Evolutionary conservation across 2,329 filamentous ascomycete genomes (phyloP).

Genomic region (Chaetomiaceae sp.): DNA sequence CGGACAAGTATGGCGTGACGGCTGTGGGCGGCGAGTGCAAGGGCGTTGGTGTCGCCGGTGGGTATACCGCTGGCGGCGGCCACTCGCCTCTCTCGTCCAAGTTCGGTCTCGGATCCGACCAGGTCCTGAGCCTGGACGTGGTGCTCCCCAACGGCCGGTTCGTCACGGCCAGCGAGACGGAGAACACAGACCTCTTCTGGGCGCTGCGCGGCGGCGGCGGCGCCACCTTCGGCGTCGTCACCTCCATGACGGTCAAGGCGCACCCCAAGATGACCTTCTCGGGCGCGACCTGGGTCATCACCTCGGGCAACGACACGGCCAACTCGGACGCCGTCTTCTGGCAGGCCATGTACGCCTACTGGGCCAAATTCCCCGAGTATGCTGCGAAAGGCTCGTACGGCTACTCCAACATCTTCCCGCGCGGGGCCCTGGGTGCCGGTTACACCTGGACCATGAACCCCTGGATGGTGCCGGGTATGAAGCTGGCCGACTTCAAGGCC

Average conservation of each 20-base stretch:
- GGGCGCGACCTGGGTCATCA: slow-evolving; percentile 22
- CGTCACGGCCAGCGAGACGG: slow-evolving; percentile 37
- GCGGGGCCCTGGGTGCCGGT: slow-evolving; percentile 12
- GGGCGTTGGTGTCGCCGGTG: slow-evolving; percentile 49
- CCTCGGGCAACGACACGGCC: slow-evolving; percentile 33
- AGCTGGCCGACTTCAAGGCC: slow-evolving; percentile 21
- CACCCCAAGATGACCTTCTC: slow-evolving; percentile 16
- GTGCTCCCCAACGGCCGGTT: slow-evolving; percentile 43
- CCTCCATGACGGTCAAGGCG: slow-evolving; percentile 25
- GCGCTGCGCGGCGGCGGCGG: slow-evolving; percentile 45
- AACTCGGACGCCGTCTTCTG: slow-evolving; percentile 41
- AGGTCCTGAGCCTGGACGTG: slow-evolving; percentile 45
- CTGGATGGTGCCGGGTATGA: slow-evolving; percentile 26
- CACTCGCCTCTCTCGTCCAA: slow-evolving; percentile 49
- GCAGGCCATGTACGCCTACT: slow-evolving; percentile 30
- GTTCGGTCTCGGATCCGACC: slow-evolving; percentile 48
- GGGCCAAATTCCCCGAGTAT: slow-evolving; percentile 28
- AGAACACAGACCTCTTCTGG: slow-evolving; percentile 46
- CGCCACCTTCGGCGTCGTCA: slow-evolving; percentile 37
- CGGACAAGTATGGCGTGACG: slow-evolving; percentile 40
- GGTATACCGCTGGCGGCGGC: slow-evolving; percentile 47
- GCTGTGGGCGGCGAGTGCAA: slow-evolving; percentile 45
- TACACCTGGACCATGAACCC: slow-evolving; percentile 29
- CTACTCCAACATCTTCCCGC: slow-evolving; percentile 29
- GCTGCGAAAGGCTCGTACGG: slow-evolving; percentile 30